Conservation (phyloP, 805 yeast genomes). For the Ogataea polymorpha region DNA sequence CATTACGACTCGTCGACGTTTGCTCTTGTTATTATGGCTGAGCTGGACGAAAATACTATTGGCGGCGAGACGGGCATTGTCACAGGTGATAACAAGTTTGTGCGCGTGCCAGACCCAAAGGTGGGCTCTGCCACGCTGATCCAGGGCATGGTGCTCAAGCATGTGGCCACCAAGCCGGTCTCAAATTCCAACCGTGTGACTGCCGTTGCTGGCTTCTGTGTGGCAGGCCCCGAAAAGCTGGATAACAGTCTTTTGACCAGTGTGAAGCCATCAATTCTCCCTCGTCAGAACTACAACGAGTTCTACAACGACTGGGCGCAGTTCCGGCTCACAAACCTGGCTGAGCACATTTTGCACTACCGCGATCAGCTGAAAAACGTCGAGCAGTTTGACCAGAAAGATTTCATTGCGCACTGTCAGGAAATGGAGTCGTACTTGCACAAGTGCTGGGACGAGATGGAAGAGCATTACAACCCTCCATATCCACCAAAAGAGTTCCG, state of each 20-base stretch:
- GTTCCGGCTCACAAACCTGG: conserved; percentile 30
- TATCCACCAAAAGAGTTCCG: conserved; percentile 27
- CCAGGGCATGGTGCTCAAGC: conserved; percentile 45
- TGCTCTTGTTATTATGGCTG: conserved; percentile 48
- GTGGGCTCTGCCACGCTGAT: conserved; percentile 44
- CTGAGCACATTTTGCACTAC: conserved; percentile 22
- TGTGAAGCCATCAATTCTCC: conserved; percentile 32
- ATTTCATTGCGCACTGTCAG: conserved; percentile 26
- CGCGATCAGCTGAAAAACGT: conserved; percentile 20
- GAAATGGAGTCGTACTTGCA: conserved; percentile 29
- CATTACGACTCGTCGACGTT: conserved; percentile 46
- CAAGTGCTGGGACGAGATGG: conserved; percentile 33
- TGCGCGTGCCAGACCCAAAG: conserved; percentile 39
- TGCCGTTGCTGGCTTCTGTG: conserved; percentile 30
- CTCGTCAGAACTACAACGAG: conserved; percentile 31
- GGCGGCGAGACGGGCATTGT: conserved; percentile 51
- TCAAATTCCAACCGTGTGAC: conserved; percentile 34
- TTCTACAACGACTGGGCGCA: conserved; percentile 35
- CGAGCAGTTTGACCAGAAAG: conserved; percentile 29
- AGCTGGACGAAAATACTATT: conserved; percentile 44
- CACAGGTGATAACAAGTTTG: conserved; percentile 36
- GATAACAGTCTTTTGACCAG: conserved; percentile 33
- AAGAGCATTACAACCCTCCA: conserved; percentile 26
- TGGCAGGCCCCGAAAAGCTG: conserved; percentile 26
- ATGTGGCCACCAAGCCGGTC: conserved; percentile 46